phyloP scores from a whole-genome alignment of 768 basidiomycete genomes.

The Coprinopsis strossmayeri region DNA sequence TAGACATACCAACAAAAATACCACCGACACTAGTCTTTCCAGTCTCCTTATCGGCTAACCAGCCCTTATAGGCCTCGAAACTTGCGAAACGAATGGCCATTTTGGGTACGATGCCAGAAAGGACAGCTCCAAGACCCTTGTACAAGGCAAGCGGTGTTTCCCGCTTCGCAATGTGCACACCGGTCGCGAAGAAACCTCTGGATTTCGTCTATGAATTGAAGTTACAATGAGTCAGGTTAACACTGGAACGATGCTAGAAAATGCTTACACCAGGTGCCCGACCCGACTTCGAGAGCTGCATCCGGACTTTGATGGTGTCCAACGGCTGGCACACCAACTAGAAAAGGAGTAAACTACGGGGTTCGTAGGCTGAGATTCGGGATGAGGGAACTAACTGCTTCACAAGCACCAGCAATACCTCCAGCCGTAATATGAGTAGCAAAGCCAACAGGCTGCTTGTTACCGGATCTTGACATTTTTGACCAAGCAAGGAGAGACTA shows the following conservation, averaged over 20 bases:
- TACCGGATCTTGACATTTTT: constrained; percentile 46
- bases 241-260: too few relatives aligned
- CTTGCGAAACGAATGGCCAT: constrained; percentile 99
- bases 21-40: constrained; percentile 74
- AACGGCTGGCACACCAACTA: constrained; percentile 86
- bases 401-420: constrained; percentile 89
- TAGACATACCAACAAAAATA: constrained; percentile 87
- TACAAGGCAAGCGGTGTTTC: constrained; percentile 96
- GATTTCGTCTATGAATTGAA: constrained; percentile 65
- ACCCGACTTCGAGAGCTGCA: constrained; percentile 91
- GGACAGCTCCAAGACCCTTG: constrained; percentile 95
- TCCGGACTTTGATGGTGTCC: constrained; percentile 99
- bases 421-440: constrained; percentile 94
- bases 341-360: not conserved
- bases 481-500: not conserved
- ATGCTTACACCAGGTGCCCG: constrained; percentile 76
- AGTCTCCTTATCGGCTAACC: constrained; percentile 67
- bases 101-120: constrained; percentile 96
- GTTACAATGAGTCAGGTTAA: not conserved
- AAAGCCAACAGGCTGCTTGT: constrained; percentile 79
- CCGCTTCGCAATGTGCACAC: constrained; percentile 74
- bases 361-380: not conserved
- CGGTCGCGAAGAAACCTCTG: constrained; percentile 90
- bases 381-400: constrained; percentile 55
- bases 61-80: constrained; percentile 91